These are phyloP conservation scores for Juglanconis juglandina DNA, from an alignment of 2,329 filamentous ascomycete genomes.

Conservation along the genomic window DNA sequence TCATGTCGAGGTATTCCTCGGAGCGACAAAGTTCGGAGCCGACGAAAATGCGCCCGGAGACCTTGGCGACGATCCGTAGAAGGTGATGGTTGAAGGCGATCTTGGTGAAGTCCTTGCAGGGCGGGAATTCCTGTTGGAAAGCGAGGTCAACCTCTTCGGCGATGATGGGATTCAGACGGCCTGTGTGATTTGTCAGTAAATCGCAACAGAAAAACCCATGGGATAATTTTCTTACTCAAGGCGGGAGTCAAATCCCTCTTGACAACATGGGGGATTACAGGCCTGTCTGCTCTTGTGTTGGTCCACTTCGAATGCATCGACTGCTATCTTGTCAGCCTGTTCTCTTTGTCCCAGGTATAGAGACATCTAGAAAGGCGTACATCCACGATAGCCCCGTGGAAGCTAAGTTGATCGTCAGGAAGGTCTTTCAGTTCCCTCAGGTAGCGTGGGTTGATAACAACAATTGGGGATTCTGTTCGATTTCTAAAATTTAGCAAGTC, in stretches of 20 bases:
- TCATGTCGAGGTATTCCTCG: slow-evolving; percentile 42
- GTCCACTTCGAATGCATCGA: slow-evolving; percentile 15
- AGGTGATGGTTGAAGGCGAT: slow-evolving; percentile 39
- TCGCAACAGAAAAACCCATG: background rate
- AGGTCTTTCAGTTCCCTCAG: slow-evolving; percentile 14
- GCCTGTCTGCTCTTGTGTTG: background rate
- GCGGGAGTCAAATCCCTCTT: slow-evolving; percentile 12
- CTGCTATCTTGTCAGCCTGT: background rate
- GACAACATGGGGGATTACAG: slow-evolving; percentile 14
- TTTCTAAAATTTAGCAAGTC: background rate
- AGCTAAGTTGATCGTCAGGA: slow-evolving; percentile 12
- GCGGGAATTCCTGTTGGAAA: slow-evolving; percentile 32
- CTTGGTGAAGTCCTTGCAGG: slow-evolving; percentile 37
- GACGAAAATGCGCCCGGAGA: slow-evolving; percentile 45
- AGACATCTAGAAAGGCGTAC: background rate
- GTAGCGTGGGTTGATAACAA: slow-evolving; percentile 7
- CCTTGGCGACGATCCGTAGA: slow-evolving; percentile 43
- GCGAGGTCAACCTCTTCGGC: slow-evolving; percentile 35
- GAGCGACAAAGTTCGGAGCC: slow-evolving; percentile 43
- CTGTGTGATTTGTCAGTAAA: slow-evolving; percentile 9
- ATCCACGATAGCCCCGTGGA: slow-evolving; percentile 8
- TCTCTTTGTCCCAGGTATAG: background rate
- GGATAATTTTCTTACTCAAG: slow-evolving; percentile 5
- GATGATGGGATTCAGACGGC: slow-evolving; percentile 35
- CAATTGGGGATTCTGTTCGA: background rate